Conservation (phyloP, 768 basidiomycete genomes). For the Auriculariales sp. region DNA sequence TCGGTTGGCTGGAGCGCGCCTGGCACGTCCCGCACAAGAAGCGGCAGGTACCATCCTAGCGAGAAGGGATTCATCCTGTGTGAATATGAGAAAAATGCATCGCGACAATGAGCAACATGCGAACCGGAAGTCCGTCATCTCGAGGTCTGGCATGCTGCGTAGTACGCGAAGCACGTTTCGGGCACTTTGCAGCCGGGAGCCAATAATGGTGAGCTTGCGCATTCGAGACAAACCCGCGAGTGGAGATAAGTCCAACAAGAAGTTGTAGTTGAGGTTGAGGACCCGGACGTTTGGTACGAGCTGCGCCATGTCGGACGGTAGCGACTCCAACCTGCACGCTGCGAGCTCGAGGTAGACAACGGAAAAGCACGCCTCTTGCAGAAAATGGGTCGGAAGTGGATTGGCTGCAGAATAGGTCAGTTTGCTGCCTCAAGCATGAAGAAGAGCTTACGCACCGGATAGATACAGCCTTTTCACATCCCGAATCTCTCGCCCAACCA, state of each 20-base stretch:
- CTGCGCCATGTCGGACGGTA: slow-evolving; percentile 53
- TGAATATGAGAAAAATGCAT: neutral
- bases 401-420: slow-evolving; percentile 41
- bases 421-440: neutral
- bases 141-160: slow-evolving; percentile 59
- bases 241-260: slow-evolving; percentile 46
- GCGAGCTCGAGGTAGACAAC: slow-evolving; percentile 87
- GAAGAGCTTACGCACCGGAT: slow-evolving; percentile 47
- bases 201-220: slow-evolving; percentile 76
- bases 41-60: slow-evolving; percentile 86
- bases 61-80: slow-evolving; percentile 91
- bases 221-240: slow-evolving; percentile 63
- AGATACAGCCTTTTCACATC: slow-evolving; percentile 92
- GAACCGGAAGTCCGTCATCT: slow-evolving; percentile 86
- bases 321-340: slow-evolving; percentile 59
- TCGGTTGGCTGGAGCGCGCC: slow-evolving; percentile 55
- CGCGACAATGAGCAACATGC: slow-evolving; percentile 11
- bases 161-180: slow-evolving; percentile 60
- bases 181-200: slow-evolving; percentile 56
- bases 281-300: slow-evolving; percentile 76
- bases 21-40: slow-evolving; percentile 56
- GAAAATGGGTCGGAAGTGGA: slow-evolving; percentile 21
- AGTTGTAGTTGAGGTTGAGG: slow-evolving; percentile 96
- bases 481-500: slow-evolving; percentile 41
- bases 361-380: slow-evolving; percentile 66